Evolutionary conservation across 768 basidiomycete species (phyloP), one percentile per base, ranked within the genome.

Genomic region (Lactarius akahatsu): DNA sequence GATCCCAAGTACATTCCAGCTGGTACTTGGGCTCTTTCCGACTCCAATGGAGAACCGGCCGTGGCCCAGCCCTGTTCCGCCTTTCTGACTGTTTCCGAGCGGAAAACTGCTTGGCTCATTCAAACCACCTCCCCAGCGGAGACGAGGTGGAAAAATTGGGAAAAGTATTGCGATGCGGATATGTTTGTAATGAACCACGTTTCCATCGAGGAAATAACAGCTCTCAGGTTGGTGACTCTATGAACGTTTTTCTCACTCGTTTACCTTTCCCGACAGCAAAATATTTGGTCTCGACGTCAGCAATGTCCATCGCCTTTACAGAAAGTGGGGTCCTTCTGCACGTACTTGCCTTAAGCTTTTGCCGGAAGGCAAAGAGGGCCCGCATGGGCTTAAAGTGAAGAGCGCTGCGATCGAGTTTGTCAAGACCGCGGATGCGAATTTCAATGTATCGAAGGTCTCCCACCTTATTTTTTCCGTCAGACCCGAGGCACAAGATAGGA

Each of bases 401-500:
- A 1, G 5, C 6, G 2, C 43, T 9, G 43, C 43, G 9, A 8
- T 8, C 20, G 3, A 9, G 2, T 45, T 45, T 45, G 18, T 45
- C 43, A 6, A 10, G 43, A 20, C 32, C 6, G 32, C 32, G 1
- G 1, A 45, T 8, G 0, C 18, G 20, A 20, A 18, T 18, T n/a
- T 20, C 20, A 0, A 20, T 20, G 0, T 2, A 36, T 3, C 7
- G 43, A 45, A 7, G 20, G 7, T 18, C 6, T 18, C 18, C 9
- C 43, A n/a, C 43, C 6, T 0, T 0, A 9, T 45, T 45, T n/a
- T 45, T 20, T 10, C 45, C 7, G 20, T 45, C 45, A 3, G 20
- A 4, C 45, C 45, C 2, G 1, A 1, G 34, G 34, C 0, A 1
- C 8, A 34, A 34, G 0, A 0, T 11, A n/a, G 8, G 20, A 0